Conservation (phyloP, 257 asterid species). For the Henckelia pumila region DNA sequence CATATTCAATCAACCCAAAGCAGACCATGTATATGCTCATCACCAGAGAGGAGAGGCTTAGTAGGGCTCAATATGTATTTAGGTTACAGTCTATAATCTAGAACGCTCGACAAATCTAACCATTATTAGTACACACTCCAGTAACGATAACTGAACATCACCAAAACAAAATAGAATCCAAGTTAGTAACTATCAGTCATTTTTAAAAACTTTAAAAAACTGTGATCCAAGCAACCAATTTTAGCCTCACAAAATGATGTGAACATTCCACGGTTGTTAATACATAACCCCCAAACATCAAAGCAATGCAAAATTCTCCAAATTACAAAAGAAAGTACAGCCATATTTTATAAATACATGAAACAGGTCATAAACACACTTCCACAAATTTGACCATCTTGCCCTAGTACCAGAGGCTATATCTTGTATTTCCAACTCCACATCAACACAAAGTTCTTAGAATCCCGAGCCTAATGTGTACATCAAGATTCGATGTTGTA, state of each 20-base stretch:
- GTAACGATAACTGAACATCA: neutral
- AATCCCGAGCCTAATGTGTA: neutral
- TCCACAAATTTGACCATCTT: neutral
- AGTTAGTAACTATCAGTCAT: neutral
- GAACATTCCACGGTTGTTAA: no score
- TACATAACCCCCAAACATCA: no score
- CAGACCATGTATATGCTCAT: neutral
- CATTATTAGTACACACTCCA: neutral
- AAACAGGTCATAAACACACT: no score
- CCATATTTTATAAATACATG: no score
- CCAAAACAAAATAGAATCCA: neutral
- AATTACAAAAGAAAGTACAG: no score
- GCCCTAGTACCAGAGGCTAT: neutral
- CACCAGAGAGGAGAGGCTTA: constrained; percentile 12
- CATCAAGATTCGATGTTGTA: constrained; percentile 16
- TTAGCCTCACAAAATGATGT: neutral
- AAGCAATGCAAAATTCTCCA: no score
- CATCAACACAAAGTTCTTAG: constrained; percentile 3
- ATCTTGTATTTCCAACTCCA: neutral
- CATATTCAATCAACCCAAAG: neutral
- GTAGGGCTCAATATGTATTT: constrained; percentile 2
- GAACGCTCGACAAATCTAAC: neutral
- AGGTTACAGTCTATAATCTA: neutral
- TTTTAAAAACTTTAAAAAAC: neutral
- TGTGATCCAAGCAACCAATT: no score